These are phyloP conservation scores for Alternaria sp. DNA, from an alignment of 2,329 filamentous ascomycete species.

Conservation along the genomic window DNA sequence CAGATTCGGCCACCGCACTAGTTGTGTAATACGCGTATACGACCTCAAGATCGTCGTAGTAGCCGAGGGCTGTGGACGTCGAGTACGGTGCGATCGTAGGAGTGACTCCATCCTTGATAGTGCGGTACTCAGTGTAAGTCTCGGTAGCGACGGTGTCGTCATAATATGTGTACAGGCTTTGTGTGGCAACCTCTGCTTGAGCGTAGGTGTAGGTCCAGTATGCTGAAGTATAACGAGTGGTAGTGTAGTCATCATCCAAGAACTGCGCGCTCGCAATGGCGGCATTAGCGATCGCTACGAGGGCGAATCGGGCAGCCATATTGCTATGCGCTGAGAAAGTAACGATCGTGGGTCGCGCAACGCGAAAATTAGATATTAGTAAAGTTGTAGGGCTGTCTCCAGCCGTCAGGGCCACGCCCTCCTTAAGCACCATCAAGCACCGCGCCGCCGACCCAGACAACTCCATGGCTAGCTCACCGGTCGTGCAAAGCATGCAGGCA, in stretches of 20 bases:
- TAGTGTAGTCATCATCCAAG: neutral
- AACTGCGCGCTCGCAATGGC: slow-evolving; percentile 20
- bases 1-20: slow-evolving; percentile 29
- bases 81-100: slow-evolving; percentile 29
- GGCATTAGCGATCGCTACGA: slow-evolving; percentile 20
- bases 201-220: slow-evolving; percentile 37
- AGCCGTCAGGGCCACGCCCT: slow-evolving; percentile 18
- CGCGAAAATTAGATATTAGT: slow-evolving; percentile 17
- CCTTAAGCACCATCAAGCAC: slow-evolving; percentile 27
- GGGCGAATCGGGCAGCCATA: slow-evolving; percentile 24
- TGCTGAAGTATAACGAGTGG: slow-evolving; percentile 6
- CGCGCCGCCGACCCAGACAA: slow-evolving; percentile 12
- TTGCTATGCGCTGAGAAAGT: neutral
- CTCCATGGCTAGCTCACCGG: slow-evolving; percentile 28
- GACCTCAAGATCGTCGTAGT: slow-evolving; percentile 19
- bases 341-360: slow-evolving; percentile 12
- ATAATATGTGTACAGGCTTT: slow-evolving; percentile 20
- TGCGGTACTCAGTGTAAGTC: slow-evolving; percentile 20
- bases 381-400: slow-evolving; percentile 9
- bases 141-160: slow-evolving; percentile 14
- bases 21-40: slow-evolving; percentile 30
- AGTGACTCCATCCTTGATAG: slow-evolving; percentile 31
- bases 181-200: slow-evolving; percentile 21
- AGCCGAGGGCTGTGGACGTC: slow-evolving; percentile 1
- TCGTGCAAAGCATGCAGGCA: slow-evolving; percentile 18